These are phyloP conservation scores for Plasmopara muralis DNA, from an alignment of 352 stramenopile species.

Conservation along the genomic window DNA sequence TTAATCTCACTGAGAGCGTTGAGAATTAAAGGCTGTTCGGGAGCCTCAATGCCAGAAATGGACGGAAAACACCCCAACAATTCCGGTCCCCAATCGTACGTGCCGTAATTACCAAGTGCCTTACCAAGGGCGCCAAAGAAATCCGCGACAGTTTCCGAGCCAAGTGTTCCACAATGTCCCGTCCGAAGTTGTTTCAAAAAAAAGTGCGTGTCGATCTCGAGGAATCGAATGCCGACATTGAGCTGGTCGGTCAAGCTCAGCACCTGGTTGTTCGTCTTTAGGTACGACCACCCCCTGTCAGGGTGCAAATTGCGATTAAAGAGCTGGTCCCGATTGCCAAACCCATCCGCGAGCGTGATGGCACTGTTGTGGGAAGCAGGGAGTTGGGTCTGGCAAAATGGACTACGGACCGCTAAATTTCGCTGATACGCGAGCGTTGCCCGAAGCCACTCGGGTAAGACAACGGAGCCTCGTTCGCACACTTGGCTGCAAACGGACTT, in stretches of 20 bases:
- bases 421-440: slow-evolving; percentile 40
- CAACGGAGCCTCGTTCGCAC: slow-evolving; percentile 34
- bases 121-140: slow-evolving; percentile 35
- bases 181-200: slow-evolving; percentile 51
- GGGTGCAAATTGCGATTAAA: slow-evolving; percentile 42
- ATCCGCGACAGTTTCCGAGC: slow-evolving; percentile 26
- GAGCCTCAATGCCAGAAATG: slow-evolving; percentile 42
- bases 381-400: slow-evolving; percentile 44
- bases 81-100: slow-evolving; percentile 36
- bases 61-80: slow-evolving; percentile 57
- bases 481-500: slow-evolving; percentile 37
- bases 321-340: slow-evolving; percentile 51
- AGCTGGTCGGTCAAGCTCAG: slow-evolving; percentile 54
- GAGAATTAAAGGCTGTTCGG: slow-evolving; percentile 32
- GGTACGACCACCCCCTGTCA: slow-evolving; percentile 38
- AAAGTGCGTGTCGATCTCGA: slow-evolving; percentile 65
- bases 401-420: slow-evolving; percentile 29
- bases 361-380: slow-evolving; percentile 53
- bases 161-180: slow-evolving; percentile 51
- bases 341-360: slow-evolving; percentile 49
- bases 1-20: slow-evolving; percentile 38
- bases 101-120: slow-evolving; percentile 37
- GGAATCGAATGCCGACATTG: slow-evolving; percentile 42
- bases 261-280: slow-evolving; percentile 68
- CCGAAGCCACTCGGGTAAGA: slow-evolving; percentile 33